A percentile compares a stretch with the other conserved stretches of the same genome.
These are phyloP conservation scores for Byssothecium circinans DNA, from an alignment of 2,329 filamentous ascomycete species.

Conservation along the genomic window DNA sequence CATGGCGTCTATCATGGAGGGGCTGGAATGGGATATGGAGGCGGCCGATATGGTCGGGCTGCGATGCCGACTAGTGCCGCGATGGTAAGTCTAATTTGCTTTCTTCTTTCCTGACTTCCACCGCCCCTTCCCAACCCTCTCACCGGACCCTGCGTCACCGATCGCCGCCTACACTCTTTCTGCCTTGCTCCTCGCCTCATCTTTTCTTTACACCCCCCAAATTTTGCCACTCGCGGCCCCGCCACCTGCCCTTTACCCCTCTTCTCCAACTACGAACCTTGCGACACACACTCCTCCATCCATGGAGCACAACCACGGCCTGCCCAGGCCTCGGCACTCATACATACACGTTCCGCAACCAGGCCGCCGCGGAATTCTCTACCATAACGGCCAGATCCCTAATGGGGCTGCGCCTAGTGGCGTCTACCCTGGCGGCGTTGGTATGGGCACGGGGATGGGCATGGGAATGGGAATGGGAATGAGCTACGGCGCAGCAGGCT, in stretches of 20 bases:
- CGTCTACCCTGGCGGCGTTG: slow-evolving; percentile 8
- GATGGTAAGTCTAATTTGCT: slow-evolving; percentile 25
- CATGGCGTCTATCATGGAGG: slow-evolving; percentile 2
- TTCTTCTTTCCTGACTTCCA: slow-evolving; percentile 13
- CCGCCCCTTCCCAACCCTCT: slow-evolving; percentile 12
- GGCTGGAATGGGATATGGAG: slow-evolving; percentile 15
- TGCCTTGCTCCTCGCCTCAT: not conserved
- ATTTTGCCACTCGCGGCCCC: slow-evolving; percentile 2
- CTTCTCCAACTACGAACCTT: not conserved
- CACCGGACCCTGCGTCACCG: slow-evolving; percentile 9
- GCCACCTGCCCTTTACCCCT: slow-evolving; percentile 15
- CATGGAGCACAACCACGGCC: slow-evolving; percentile 19
- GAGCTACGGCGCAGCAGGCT: not conserved
- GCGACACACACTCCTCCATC: not conserved
- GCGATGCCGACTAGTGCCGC: slow-evolving; percentile 21
- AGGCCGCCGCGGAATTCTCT: slow-evolving; percentile 31
- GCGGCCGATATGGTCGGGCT: slow-evolving; percentile 17
- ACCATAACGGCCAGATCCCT: slow-evolving; percentile 28
- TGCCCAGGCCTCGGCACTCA: slow-evolving; percentile 36
- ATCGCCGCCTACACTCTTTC: slow-evolving; percentile 1
- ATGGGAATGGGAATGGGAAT: not conserved
- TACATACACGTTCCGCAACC: slow-evolving; percentile 36
- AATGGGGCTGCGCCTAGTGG: slow-evolving; percentile 31
- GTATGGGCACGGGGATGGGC: slow-evolving; percentile 4
- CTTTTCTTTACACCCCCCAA: slow-evolving; percentile 6